These are phyloP conservation scores for Yamadazyma ubonensis DNA, from an alignment of 805 yeast genomes.

Conservation along the genomic window DNA sequence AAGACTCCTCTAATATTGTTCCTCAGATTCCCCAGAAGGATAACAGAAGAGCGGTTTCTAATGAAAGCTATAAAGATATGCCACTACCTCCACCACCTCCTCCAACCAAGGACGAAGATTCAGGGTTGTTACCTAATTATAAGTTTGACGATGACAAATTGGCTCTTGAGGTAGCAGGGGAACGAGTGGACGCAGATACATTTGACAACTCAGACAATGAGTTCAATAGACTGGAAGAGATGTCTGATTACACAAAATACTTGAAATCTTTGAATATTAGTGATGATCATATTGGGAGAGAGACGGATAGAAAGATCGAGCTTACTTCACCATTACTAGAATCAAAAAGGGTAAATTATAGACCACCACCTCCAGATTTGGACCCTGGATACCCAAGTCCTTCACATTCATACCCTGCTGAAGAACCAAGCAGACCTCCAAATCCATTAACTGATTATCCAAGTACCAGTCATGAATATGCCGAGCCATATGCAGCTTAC, in stretches of 20 bases:
- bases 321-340: background rate
- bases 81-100: slow-evolving; percentile 29
- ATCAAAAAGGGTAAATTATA: slow-evolving; percentile 1
- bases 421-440: too few species aligned
- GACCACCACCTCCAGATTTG: slow-evolving; percentile 15
- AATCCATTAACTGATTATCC: too few species aligned
- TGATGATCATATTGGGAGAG: slow-evolving; percentile 11
- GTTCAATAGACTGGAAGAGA: slow-evolving; percentile 5
- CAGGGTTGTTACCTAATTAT: slow-evolving; percentile 20
- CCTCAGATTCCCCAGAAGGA: slow-evolving; percentile 12
- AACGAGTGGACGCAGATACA: slow-evolving; percentile 10
- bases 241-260: slow-evolving; percentile 25
- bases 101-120: slow-evolving; percentile 15
- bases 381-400: slow-evolving; percentile 1
- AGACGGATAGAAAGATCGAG: slow-evolving; percentile 1
- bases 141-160: slow-evolving; percentile 19
- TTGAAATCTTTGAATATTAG: slow-evolving; percentile 19
- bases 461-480: slow-evolving; percentile 7
- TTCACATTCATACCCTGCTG: background rate
- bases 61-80: slow-evolving; percentile 19
- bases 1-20: slow-evolving; percentile 20
- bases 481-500: slow-evolving; percentile 28
- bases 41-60: slow-evolving; percentile 10
- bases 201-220: slow-evolving; percentile 9
- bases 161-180: slow-evolving; percentile 16